Conservation (phyloP, 1,139 yeast genomes). For the Blastobotrys raffinosifermentans region DNA sequence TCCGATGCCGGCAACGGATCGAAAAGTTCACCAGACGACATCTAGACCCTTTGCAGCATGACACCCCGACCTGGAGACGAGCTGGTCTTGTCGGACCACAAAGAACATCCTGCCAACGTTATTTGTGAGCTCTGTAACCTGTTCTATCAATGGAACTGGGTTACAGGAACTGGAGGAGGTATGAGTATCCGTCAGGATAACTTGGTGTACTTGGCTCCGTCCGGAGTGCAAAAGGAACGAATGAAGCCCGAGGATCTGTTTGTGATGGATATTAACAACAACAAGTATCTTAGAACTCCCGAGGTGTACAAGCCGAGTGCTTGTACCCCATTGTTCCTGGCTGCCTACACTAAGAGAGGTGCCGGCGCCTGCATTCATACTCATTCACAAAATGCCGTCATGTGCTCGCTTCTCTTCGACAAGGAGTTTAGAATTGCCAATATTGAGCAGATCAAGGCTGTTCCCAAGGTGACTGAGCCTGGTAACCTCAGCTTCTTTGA, state of each 20-base stretch:
- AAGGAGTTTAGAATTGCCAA: constrained; percentile 69
- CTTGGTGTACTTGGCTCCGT: constrained; percentile 75
- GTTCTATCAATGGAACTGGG: constrained; percentile 83
- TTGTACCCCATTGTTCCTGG: constrained; percentile 82
- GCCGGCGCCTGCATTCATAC: constrained; percentile 97
- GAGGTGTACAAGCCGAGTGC: constrained; percentile 76
- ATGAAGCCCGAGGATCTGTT: constrained; percentile 79
- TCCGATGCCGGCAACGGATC: neutral
- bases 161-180: constrained; percentile 96
- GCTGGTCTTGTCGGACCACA: constrained; percentile 44
- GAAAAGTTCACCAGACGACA: neutral
- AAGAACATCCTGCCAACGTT: constrained; percentile 75
- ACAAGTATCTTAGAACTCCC: constrained; percentile 57
- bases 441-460: constrained; percentile 89
- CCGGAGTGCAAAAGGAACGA: constrained; percentile 92
- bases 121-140: constrained; percentile 76
- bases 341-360: constrained; percentile 62
- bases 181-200: constrained; percentile 66
- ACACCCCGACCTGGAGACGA: constrained; percentile 22
- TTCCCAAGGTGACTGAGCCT: constrained; percentile 63
- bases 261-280: constrained; percentile 56
- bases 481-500: constrained; percentile 72
- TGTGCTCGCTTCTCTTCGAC: constrained; percentile 66
- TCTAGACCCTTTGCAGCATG: no score
- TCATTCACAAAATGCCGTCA: constrained; percentile 81